Evolutionary conservation across 2,329 filamentous ascomycete genomes (phyloP).

Genomic region (Neofusicoccum sp.): DNA sequence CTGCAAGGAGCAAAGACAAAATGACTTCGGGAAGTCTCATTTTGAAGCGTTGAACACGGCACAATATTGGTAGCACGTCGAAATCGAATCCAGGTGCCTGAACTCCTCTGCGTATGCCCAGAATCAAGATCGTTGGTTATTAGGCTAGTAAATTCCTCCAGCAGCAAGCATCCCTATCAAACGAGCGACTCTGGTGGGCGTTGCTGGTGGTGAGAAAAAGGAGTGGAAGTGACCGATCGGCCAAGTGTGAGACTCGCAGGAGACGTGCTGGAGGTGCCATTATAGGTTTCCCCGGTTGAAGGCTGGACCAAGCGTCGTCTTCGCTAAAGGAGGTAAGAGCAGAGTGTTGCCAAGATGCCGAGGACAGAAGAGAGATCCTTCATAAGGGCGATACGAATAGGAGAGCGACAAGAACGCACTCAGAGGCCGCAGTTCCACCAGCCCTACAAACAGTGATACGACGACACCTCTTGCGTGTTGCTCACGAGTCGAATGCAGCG

Average conservation of each 20-base stretch:
- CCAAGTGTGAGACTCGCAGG: not conserved
- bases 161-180: not conserved
- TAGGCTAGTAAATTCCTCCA: not conserved
- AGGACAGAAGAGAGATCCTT: not conserved
- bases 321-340: slow-evolving; percentile 19
- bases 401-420: not conserved
- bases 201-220: not conserved
- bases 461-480: not conserved
- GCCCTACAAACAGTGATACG: not conserved
- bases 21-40: not conserved
- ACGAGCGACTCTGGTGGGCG: slow-evolving; percentile 2
- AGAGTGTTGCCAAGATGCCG: slow-evolving; percentile 16
- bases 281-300: not conserved
- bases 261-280: not conserved
- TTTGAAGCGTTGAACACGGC: not conserved
- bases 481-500: not conserved
- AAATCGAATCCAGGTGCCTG: too few relatives aligned
- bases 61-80: not conserved
- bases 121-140: too few relatives aligned
- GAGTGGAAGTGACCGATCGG: slow-evolving; percentile 2
- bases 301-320: slow-evolving; percentile 1
- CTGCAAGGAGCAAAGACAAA: not conserved
- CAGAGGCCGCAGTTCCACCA: not conserved
- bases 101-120: not conserved
- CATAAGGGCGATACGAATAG: slow-evolving; percentile 8